Conservation (phyloP, 306 rosid genomes). For the Rosa chinensis region DNA sequence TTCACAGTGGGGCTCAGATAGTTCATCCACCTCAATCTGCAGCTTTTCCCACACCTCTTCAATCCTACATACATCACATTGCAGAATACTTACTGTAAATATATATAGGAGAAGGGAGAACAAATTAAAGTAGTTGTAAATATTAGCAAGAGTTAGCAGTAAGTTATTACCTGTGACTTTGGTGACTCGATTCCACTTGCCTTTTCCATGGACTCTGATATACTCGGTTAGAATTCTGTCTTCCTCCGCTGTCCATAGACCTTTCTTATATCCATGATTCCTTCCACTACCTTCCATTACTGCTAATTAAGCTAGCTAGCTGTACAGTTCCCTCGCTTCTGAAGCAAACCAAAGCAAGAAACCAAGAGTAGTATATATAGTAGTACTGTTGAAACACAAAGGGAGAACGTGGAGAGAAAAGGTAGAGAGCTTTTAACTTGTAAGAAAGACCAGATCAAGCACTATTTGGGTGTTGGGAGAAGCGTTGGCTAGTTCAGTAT, state of each 20-base stretch:
- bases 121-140: neutral
- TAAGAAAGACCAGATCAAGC: neutral
- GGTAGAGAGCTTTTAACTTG: neutral
- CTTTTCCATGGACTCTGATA: slow-evolving; percentile 45
- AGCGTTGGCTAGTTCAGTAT: neutral
- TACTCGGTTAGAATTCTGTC: slow-evolving; percentile 46
- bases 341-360: neutral
- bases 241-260: slow-evolving; percentile 56
- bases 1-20: slow-evolving; percentile 57
- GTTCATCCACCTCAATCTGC: slow-evolving; percentile 64
- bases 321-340: neutral
- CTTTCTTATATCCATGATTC: slow-evolving; percentile 41
- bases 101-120: neutral
- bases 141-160: neutral
- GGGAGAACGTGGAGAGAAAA: neutral
- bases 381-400: neutral
- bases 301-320: neutral
- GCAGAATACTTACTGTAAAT: neutral
- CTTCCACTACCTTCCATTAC: slow-evolving; percentile 10
- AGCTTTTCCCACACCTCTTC: slow-evolving; percentile 67
- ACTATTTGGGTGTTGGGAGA: neutral
- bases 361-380: neutral
- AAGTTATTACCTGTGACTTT: slow-evolving; percentile 36
- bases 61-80: slow-evolving; percentile 29
- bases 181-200: slow-evolving; percentile 63